phyloP scores from a whole-genome alignment of 2,329 filamentous ascomycete species.

The Chrysosporium keratinophilum region DNA sequence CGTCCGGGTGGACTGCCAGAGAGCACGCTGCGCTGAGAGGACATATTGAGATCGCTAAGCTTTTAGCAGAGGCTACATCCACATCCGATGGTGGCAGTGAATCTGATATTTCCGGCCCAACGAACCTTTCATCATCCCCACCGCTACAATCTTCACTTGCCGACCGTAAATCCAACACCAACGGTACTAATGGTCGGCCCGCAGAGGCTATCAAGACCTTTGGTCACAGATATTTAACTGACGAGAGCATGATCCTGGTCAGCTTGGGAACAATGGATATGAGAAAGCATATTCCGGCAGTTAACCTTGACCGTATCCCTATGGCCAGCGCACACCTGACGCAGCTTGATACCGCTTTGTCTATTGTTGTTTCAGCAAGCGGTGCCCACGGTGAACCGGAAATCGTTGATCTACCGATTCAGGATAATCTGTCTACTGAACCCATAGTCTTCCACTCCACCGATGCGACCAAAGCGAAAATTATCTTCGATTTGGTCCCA shows the following conservation, averaged over 20 bases:
- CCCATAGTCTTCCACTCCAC: constrained; percentile 79
- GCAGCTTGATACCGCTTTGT: constrained; percentile 86
- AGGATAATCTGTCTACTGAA: constrained; percentile 87
- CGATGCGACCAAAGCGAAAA: constrained; percentile 69
- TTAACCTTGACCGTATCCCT: constrained; percentile 79
- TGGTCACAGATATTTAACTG: constrained; percentile 84
- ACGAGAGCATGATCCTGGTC: constrained; percentile 81
- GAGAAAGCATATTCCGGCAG: constrained; percentile 67
- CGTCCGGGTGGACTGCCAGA: constrained; percentile 85
- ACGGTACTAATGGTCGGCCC: constrained; percentile 38
- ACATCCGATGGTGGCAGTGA: constrained; percentile 20
- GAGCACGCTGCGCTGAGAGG: constrained; percentile 88
- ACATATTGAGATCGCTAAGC: constrained; percentile 67
- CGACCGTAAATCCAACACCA: constrained; percentile 35
- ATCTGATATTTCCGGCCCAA: constrained; percentile 26
- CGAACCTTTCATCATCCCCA: constrained; percentile 29
- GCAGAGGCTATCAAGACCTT: constrained; percentile 86
- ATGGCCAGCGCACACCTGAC: constrained; percentile 81
- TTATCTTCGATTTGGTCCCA: constrained; percentile 89
- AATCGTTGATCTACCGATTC: constrained; percentile 82
- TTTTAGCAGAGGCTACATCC: constrained; percentile 50
- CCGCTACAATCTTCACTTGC: constrained; percentile 31
- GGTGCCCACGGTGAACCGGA: constrained; percentile 79
- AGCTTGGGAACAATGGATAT: constrained; percentile 93
- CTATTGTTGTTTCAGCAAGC: constrained; percentile 76